Percentiles rank a stretch among this genome's conserved stretches.
phyloP scores from a whole-genome alignment of 805 yeast species.

The Ogataea angusta region DNA sequence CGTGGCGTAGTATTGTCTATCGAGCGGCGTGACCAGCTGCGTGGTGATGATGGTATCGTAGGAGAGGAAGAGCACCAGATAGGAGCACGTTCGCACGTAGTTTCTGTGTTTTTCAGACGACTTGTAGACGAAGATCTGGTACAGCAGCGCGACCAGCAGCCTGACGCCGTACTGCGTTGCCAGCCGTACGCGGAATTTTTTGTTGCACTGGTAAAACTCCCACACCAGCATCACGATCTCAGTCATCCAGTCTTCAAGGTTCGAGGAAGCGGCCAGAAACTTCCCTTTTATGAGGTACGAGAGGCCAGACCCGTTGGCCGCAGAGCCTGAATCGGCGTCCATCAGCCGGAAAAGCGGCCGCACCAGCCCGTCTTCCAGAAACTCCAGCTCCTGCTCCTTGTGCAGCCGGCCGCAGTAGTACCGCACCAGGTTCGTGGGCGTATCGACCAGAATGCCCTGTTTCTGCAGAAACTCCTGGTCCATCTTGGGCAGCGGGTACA shows the following conservation, averaged over 20 bases:
- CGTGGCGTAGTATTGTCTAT: conserved; percentile 38
- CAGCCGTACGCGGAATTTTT: conserved; percentile 44
- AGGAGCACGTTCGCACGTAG: conserved; percentile 49
- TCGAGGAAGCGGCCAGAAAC: conserved; percentile 11
- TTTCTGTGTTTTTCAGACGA: conserved; percentile 36
- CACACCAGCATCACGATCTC: conserved; percentile 66
- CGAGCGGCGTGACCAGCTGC: conserved; percentile 45
- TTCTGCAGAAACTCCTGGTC: conserved; percentile 36
- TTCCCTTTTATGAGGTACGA: conserved; percentile 28
- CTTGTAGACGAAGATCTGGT: conserved; percentile 52
- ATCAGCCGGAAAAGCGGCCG: conserved; percentile 47
- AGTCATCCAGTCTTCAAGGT: conserved; percentile 43
- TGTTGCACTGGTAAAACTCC: conserved; percentile 76
- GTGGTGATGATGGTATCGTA: conserved; percentile 35
- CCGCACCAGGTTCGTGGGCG: conserved; percentile 48
- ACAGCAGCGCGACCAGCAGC: conserved; percentile 50
- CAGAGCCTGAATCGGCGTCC: conserved; percentile 9
- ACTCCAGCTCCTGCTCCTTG: conserved; percentile 51
- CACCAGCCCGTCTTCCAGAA: conserved; percentile 46
- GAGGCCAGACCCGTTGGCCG: conserved; percentile 21
- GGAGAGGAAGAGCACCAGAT: conserved; percentile 49
- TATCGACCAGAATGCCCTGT: conserved; percentile 29
- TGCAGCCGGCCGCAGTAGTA: conserved; percentile 49
- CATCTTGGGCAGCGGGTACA: conserved; percentile 60
- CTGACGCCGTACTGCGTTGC: conserved; percentile 46